Conservation (phyloP, 495 filamentous ascomycete genomes). For the Podospora appendiculata region DNA sequence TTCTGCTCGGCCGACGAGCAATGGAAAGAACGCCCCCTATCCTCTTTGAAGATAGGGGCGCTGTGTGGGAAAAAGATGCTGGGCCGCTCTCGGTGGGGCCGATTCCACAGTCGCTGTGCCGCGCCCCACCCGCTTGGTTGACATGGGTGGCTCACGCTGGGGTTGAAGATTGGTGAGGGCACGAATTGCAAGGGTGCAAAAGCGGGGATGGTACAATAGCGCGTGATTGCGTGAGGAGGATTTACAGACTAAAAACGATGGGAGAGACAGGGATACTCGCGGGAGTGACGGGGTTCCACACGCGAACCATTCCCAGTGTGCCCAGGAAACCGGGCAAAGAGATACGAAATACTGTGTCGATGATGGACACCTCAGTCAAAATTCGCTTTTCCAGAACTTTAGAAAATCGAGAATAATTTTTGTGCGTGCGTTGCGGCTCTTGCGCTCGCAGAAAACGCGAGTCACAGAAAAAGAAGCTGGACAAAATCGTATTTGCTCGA, state of each 20-base stretch:
- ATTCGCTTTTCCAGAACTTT: background rate
- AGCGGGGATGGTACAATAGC: slow-evolving; percentile 28
- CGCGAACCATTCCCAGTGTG: background rate
- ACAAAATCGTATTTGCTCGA: background rate
- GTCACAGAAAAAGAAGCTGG: background rate
- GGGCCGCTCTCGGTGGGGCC: slow-evolving; percentile 5
- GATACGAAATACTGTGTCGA: background rate
- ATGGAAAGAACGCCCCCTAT: too few species aligned
- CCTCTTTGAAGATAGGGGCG: background rate
- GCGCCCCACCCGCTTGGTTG: slow-evolving; percentile 12
- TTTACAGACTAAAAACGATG: slow-evolving; percentile 18
- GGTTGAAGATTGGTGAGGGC: slow-evolving; percentile 14
- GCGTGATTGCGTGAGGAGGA: slow-evolving; percentile 30
- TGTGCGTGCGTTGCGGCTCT: too few species aligned
- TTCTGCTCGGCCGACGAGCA: too few species aligned
- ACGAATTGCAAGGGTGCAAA: slow-evolving; percentile 19
- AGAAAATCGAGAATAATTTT: too few species aligned
- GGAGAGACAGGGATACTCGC: background rate
- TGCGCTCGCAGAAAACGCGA: background rate
- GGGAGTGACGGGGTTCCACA: background rate
- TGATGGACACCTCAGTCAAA: background rate
- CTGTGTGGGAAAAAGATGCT: background rate
- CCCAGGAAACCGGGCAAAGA: background rate
- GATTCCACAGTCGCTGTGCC: slow-evolving; percentile 10
- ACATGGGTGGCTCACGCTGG: slow-evolving; percentile 13